Base-by-base conservation (phyloP, 1,284 basidiomycete genomes). In the Ustilago nuda region DNA sequence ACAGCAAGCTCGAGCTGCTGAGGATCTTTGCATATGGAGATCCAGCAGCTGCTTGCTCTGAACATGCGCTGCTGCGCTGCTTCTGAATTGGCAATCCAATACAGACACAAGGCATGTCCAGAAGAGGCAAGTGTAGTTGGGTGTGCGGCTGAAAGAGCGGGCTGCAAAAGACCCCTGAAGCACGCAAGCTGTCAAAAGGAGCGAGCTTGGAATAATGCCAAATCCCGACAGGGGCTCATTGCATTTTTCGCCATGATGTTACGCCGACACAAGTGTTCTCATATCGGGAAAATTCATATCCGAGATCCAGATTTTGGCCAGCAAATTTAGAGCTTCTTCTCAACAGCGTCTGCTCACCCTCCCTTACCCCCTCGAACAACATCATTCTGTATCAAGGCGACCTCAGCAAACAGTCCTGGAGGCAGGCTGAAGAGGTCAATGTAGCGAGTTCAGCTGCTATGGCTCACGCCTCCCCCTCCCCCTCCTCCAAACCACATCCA, bases 121-220 rank as follows among this genome's bases (percentile, higher is more conserved):
- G 13, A 19, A 45, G 43, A 45, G n/a, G n/a, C 6, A 45, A 15
- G 43, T 45, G 11, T 19, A 27, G n/a, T 19, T 45, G 1, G n/a
- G 7, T 19, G 17, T 8, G 43, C 43, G n/a, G 13, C 8, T 3
- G n/a, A 45, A 19, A 19, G 13, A 17, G 17, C 7, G 43, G 43
- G 58, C n/a, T 61, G 59, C 59, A 53, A 52, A 30, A 19, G 32
- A 46, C 59, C 59, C 59, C 59, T 61, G 37, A 35, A 35, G 23
- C 12, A 23, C 33, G 32, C 39, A 27, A 53, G 23, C 51, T 61
- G 59, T 61, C 59, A 51, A 59, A 27, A 46, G 36, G 52, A 51
- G 57, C 54, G 37, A 39, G 54, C 55, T 30, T 37, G 6, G 17
- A 19, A 27, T 27, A 30, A 8, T 9, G 45, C 48, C 30, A 50